These are phyloP conservation scores for Talaromyces albobiverticillius DNA, from an alignment of 2,329 filamentous ascomycete genomes.

Conservation along the genomic window DNA sequence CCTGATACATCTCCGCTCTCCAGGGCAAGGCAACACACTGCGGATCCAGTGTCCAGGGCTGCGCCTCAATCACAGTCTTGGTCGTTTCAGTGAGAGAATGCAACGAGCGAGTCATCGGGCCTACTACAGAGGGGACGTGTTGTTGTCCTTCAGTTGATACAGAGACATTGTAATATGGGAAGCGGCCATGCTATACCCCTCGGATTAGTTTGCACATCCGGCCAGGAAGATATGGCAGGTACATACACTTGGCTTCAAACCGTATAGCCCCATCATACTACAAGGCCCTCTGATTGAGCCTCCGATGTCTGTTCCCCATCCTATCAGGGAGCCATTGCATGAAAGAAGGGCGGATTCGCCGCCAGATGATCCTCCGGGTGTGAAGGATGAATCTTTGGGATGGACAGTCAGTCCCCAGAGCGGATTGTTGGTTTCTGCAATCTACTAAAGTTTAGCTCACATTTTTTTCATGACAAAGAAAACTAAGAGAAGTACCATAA, in stretches of 20 bases:
- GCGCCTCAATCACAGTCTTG: conserved; percentile 29
- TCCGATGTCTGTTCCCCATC: conserved; percentile 32
- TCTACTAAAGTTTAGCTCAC: conserved; percentile 19
- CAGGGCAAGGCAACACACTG: conserved; percentile 27
- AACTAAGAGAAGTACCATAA: conserved; percentile 51
- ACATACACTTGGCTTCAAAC: conserved; percentile 26
- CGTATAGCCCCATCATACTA: conserved; percentile 32
- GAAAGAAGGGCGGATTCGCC: conserved; percentile 34
- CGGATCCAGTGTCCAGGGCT: conserved; percentile 22
- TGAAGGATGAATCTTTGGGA: conserved; percentile 19
- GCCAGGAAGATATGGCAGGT: too few relatives aligned
- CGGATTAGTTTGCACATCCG: conserved; percentile 14
- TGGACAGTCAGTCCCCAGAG: conserved; percentile 21
- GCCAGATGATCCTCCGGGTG: conserved; percentile 28
- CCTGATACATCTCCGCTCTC: background rate
- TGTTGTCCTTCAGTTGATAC: conserved; percentile 32
- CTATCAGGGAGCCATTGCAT: conserved; percentile 28
- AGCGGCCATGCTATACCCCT: conserved; percentile 17
- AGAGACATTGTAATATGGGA: conserved; percentile 19
- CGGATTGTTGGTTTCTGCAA: conserved; percentile 29
- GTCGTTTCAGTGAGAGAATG: conserved; percentile 16
- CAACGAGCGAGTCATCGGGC: conserved; percentile 24
- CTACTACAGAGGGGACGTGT: conserved; percentile 25
- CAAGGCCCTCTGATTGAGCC: conserved; percentile 33
- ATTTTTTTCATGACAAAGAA: background rate